Evolutionary conservation across 352 stramenopile species (phyloP), one percentile per base, ranked within the genome.

Genomic region (Pythium dissotocum): DNA sequence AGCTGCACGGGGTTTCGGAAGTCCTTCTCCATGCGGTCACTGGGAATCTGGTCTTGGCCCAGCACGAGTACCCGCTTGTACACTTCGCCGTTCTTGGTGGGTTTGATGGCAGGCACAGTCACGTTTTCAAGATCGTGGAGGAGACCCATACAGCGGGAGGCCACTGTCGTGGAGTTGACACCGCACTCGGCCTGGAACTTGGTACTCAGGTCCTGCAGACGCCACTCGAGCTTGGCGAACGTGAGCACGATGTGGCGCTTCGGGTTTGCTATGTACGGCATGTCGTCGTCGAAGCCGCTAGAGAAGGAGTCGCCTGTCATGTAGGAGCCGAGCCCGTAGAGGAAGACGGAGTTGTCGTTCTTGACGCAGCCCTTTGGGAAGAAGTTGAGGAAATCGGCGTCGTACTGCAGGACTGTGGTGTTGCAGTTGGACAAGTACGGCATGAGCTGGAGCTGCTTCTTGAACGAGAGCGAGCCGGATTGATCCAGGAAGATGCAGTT

Each of bases 401-500:
- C n/a, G 60, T 72, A 72, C 13, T 21, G 24, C 13, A 72, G n/a
- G 4, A 55, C 61, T 21, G 36, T 40, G 16, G 28, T 40, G 33
- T 60, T 46, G 32, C 65, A 72, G 33, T 65, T 6, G 14, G 24
- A 44, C 48, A 62, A 51, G 67, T 69, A 68, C 30, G 65, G 65
- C 14, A 38, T 21, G 38, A 72, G 58, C 14, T 24, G 38, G n/a
- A 68, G 26, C 35, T 67, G 35, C 26, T 68, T 72, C 46, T 64
- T 67, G 60, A 55, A 35, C 1, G 58, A 6, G 13, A 56, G 5
- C 0, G 53, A 33, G 1, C 3, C 6, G 21, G 59, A 72, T 6
- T 67, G 52, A 35, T 72, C 65, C 24, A 56, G 30, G 46, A 68
- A 72, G 21, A 72, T 33, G 30, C 65, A 72, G 16, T 28, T 68